Evolutionary conservation across 352 stramenopile species (phyloP).

Genomic region (Phytophthora ramorum): DNA sequence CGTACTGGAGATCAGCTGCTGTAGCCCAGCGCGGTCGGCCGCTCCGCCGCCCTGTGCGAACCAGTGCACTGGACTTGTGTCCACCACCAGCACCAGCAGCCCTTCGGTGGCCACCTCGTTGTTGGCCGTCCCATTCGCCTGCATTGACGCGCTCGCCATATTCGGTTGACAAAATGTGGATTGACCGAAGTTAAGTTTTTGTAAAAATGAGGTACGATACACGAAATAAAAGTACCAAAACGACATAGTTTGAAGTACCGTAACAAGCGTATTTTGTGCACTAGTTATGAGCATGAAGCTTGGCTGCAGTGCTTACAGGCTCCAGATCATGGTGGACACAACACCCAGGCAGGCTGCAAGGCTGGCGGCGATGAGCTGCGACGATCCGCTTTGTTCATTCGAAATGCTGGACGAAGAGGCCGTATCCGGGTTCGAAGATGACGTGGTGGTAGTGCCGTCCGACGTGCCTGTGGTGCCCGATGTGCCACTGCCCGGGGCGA

Average conservation of each 20-base stretch:
- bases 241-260: conserved; percentile 5
- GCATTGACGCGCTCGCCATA: conserved; percentile 12
- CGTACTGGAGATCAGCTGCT: conserved; percentile 77
- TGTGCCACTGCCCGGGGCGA: conserved; percentile 21
- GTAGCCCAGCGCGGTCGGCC: conserved; percentile 39
- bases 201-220: not conserved
- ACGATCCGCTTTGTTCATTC: conserved; percentile 32
- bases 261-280: conserved; percentile 14
- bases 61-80: conserved; percentile 84
- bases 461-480: conserved; percentile 26
- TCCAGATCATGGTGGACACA: conserved; percentile 46
- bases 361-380: conserved; percentile 40
- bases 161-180: not conserved
- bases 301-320: conserved; percentile 35
- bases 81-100: conserved; percentile 80
- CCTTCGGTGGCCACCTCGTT: conserved; percentile 47
- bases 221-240: not conserved
- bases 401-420: conserved; percentile 26
- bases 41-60: conserved; percentile 47
- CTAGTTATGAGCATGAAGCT: not conserved
- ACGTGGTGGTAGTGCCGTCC: conserved; percentile 18
- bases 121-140: conserved; percentile 17
- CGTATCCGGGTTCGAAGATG: conserved; percentile 26
- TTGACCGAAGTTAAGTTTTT: not conserved
- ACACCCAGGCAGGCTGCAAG: conserved; percentile 43